These are phyloP conservation scores for Somion occarium DNA, from an alignment of 1,284 basidiomycete genomes.

Conservation along the genomic window DNA sequence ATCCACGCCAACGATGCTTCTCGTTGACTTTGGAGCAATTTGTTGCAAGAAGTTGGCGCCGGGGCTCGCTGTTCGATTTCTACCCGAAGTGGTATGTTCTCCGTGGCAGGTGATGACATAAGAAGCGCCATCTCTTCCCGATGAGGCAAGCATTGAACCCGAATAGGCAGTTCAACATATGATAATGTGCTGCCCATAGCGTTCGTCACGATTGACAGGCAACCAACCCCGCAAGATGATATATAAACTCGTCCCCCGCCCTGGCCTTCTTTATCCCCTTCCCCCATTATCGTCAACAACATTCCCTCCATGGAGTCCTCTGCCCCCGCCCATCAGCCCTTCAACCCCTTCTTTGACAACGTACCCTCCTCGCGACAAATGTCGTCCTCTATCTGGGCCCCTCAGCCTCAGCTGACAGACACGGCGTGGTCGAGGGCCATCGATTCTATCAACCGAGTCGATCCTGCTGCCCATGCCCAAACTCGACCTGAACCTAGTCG, in stretches of 20 bases:
- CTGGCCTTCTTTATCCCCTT: conserved; percentile 11
- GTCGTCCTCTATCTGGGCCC: conserved; percentile 70
- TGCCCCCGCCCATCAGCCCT: conserved; percentile 18
- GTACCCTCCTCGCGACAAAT: conserved; percentile 18
- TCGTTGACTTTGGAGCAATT: background rate
- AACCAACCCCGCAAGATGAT: conserved; percentile 11
- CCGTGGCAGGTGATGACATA: conserved; percentile 9
- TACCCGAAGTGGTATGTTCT: conserved; percentile 8
- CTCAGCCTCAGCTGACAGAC: conserved; percentile 63
- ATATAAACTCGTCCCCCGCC: conserved; percentile 19
- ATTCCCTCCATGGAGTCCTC: conserved; percentile 22
- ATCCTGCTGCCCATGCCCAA: conserved; percentile 28
- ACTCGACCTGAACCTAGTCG: conserved; percentile 22
- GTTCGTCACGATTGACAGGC: conserved; percentile 4
- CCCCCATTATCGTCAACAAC: conserved; percentile 16
- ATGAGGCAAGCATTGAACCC: conserved; percentile 8
- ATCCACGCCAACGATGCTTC: background rate
- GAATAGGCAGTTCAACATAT: conserved; percentile 9
- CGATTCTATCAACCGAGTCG: conserved; percentile 51
- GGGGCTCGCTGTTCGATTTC: conserved; percentile 3
- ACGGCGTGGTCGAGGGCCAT: conserved; percentile 59
- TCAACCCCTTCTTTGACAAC: conserved; percentile 26
- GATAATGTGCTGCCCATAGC: background rate
- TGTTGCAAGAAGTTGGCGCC: background rate
- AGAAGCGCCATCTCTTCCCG: conserved; percentile 3